Base-by-base conservation (phyloP, 129 eudicot species). In the Arctium lappa region DNA sequence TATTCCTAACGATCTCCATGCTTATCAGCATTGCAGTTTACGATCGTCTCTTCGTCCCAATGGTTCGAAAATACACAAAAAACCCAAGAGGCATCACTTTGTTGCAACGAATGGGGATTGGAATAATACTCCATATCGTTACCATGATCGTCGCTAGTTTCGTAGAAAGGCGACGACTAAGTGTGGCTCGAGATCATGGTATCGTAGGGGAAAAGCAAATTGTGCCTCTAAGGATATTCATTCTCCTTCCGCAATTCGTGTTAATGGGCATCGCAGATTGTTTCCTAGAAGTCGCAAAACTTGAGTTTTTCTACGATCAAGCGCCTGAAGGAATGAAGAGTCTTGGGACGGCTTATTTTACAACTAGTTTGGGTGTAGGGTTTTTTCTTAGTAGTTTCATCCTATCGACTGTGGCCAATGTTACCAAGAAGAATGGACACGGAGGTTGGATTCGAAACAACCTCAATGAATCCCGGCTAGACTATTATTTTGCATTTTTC, bases 301-400 rank as follows among this genome's bases (percentile, higher is more conserved):
- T 91, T 8, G 97, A 93, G 83, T 83, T 93, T 32, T 93, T 93
- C 86, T 93, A 91, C 10, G 98, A 92, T 82, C 97, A 94, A 81
- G 94, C 94, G 36, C 98, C 97, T 0, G 90, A 94, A 72, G 93
- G 90, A 8, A 92, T 94, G 98, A 94, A 92, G 75, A 94, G 98
- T 44, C 86, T 92, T 3, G 95, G 97, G 48, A 85, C 93, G 2
- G 88, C 97, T 50, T 88, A 90, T 32, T 85, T 79, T 11, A 86
- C 88, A 0, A 87, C 90, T 1, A 90, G 91, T 72, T 1, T 92
- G 15, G 98, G 95, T 37, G 73, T 90, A 1, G 97, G 98, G 42
- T 79, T 18, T 79, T 90, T 90, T 68, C 84, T 92, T 30, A 90
- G 94, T 74, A 88, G 92, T 56, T 84, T 87, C 9, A 36, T 92